These are phyloP conservation scores for Colletotrichum karsti DNA, from an alignment of 2,329 filamentous ascomycete genomes.

Conservation along the genomic window DNA sequence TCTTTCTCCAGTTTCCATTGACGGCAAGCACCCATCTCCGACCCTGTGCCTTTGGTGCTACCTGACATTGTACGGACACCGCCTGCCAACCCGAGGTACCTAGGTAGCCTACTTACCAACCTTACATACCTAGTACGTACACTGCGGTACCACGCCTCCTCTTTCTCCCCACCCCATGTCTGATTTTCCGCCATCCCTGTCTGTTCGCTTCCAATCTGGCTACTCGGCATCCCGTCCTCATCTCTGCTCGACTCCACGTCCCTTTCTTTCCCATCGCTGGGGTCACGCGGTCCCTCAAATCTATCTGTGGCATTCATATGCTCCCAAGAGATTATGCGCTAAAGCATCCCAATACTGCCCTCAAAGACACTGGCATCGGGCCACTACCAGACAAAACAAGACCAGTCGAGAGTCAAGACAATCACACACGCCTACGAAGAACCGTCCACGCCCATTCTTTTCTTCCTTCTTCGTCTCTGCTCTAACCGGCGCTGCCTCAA, in stretches of 20 bases:
- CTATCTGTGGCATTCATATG: constrained; percentile 27
- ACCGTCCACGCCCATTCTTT: neutral
- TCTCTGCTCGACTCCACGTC: neutral
- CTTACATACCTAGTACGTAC: too few relatives aligned
- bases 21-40: too few relatives aligned
- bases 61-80: too few relatives aligned
- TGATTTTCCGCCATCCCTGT: constrained; percentile 9
- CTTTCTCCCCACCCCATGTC: constrained; percentile 3
- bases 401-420: neutral
- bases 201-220: neutral
- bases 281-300: constrained; percentile 29
- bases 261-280: constrained; percentile 4
- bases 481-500: neutral
- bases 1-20: neutral
- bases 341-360: constrained; percentile 3
- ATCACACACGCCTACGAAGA: neutral
- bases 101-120: too few relatives aligned
- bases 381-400: neutral
- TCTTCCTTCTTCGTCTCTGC: neutral
- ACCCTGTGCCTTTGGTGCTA: too few relatives aligned
- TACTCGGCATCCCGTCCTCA: constrained; percentile 17
- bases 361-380: neutral
- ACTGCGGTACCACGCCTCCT: constrained; percentile 2
- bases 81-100: neutral
- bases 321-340: constrained; percentile 23